Base-by-base conservation (phyloP, 2,329 filamentous ascomycete species). In the Fusarium ambrosium region DNA sequence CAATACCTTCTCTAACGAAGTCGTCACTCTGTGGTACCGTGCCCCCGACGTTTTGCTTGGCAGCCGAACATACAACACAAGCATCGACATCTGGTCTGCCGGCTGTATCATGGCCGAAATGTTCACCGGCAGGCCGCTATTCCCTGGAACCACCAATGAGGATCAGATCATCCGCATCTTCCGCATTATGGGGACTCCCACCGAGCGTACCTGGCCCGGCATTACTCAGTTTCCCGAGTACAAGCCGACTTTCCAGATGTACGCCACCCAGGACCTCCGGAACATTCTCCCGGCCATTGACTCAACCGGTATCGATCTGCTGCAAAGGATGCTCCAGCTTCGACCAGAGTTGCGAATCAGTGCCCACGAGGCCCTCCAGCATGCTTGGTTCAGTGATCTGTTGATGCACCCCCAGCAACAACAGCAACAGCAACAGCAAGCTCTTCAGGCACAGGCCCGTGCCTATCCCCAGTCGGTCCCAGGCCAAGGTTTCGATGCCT, bases 31-130 rank as follows among this genome's bases (percentile, higher is more conserved):
- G 20, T 98, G 96, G 96, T 99, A 99, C 83, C 94, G 97, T 51
- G 97, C 97, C 1, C 97, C 97, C 0, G 97, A 99, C 79, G 97
- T 99, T 56, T 89, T 99, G 62, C 90, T 99, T 55, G 97, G 97
- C 62, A 97, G 94, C 79, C 89, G 97, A 75, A 98, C 97, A 24
- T 99, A 99, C 87, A 99, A 98, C 85, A 99, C 97, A n/a, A 97
- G 95, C 85, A 98, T 99, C 83, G 97, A 99, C 81, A 98, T 99
- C 82, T 99, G 97, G 97, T 98, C 95, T 8, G 97, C 97, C 8
- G 97, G 97, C 66, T 99, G 97, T 84, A 99, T 99, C 87, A 98
- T 99, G 97, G 97, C 97, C 11, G 97, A 99, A 85, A 98, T 99
- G 95, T 98, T 97, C 84, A 98, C 96, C 0, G 97, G 97, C 5